Evolutionary conservation across 2,329 filamentous ascomycete species (phyloP).

Genomic region (Aspergillus pseudoterreus): DNA sequence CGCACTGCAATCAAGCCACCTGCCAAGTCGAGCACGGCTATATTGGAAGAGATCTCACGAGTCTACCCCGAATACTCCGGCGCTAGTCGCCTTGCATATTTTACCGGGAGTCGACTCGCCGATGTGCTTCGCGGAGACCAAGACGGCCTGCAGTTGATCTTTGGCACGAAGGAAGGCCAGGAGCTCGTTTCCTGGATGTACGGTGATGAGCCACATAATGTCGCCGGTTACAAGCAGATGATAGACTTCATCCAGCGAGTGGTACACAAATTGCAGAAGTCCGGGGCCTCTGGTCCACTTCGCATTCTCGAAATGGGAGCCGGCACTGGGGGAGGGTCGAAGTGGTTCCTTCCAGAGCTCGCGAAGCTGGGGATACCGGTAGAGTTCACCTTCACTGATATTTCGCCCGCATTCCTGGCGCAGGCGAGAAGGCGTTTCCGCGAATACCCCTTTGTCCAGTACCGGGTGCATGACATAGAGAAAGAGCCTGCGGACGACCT

Average conservation of each 20-base stretch:
- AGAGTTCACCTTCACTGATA: constrained; percentile 40
- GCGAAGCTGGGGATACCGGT: constrained; percentile 24
- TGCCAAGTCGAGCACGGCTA: constrained; percentile 14
- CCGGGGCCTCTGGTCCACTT: constrained; percentile 22
- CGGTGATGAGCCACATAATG: constrained; percentile 34
- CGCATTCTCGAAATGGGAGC: constrained; percentile 41
- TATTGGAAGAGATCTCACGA: constrained; percentile 26
- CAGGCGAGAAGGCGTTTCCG: constrained; percentile 29
- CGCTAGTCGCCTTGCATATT: constrained; percentile 23
- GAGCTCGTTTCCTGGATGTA: constrained; percentile 37
- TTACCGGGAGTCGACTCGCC: constrained; percentile 17
- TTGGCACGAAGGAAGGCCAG: constrained; percentile 34
- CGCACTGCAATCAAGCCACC: constrained; percentile 26
- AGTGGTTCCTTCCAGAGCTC: constrained; percentile 25
- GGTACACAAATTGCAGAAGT: constrained; percentile 2
- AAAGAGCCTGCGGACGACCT: constrained; percentile 19
- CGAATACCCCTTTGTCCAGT: constrained; percentile 23
- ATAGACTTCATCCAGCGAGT: constrained; percentile 27
- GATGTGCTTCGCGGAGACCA: constrained; percentile 26
- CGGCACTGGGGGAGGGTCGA: constrained; percentile 38
- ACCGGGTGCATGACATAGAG: constrained; percentile 28
- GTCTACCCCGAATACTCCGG: constrained; percentile 23
- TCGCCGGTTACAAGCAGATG: constrained; percentile 32
- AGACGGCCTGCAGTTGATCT: constrained; percentile 40
- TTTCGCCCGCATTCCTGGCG: constrained; percentile 34